Evolutionary conservation across 345 rosid species (phyloP), one percentile per base, ranked within the genome.

Genomic region (Ceriops decandra): DNA sequence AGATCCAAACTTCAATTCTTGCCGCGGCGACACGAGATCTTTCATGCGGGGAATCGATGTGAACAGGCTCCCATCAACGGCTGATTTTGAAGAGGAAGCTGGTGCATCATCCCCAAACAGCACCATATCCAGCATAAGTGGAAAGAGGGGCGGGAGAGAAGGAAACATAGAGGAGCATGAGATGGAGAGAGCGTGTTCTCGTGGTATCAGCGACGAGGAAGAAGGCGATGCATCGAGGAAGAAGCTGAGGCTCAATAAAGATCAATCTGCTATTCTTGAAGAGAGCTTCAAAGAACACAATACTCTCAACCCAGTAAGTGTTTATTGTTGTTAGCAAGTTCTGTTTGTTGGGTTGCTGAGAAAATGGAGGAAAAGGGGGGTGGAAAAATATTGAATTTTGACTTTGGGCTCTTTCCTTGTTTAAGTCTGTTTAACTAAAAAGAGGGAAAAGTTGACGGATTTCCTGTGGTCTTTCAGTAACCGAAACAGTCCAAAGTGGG

Each of bases 61-160:
- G 81, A 95, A 95, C 82, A 68, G 85, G 67, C 68, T 88, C 54
- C 98, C 99, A 46, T 72, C 92, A 0, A 74, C 85, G 26, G 84
- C 60, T n/a, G 90, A 85, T 66, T 85, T 87, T 64, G 95, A 92
- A 28, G 97, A 95, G 70, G 97, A 90, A 51, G 90, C 85, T 6
- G 97, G 90, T 8, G 92, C 83, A 26, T 92, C 98, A 7, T 95
- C 98, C 0, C 99, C 97, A 2, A 92, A 92, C 81, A 95, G 99
- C 72, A 92, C 99, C 47, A 72, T 95, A 59, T 95, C 99, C 24
- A 90, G 96, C 78, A 74, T 88, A 0, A 92, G 96, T 8, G 98
- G 99, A 2, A 95, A 92, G 72, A 85, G 98, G 67, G 87, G 91
- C 70, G 99, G 88, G 79, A 81, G 98, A 51, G 99, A 91, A 74